Conservation (phyloP, 1,284 basidiomycete genomes). For the Neolentinus lepideus region DNA sequence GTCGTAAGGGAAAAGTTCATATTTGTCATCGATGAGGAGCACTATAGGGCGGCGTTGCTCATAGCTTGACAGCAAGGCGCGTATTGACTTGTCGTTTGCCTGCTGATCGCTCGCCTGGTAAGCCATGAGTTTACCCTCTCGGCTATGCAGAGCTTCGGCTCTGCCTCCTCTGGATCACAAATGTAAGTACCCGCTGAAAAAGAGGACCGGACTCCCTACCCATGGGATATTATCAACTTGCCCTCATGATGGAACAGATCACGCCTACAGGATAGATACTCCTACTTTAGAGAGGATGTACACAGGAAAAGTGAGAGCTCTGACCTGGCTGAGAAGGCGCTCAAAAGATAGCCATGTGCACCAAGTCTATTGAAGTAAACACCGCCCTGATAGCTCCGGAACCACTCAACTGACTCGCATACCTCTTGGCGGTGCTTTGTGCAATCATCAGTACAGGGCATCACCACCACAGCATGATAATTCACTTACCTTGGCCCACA, state of each 20-base stretch:
- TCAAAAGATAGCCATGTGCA: constrained; percentile 66
- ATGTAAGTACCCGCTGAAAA: not conserved
- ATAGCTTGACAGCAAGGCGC: constrained; percentile 54
- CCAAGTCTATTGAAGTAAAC: constrained; percentile 60
- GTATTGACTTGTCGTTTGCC: constrained; percentile 60
- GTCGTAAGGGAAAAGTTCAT: constrained; percentile 63
- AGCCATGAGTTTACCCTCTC: constrained; percentile 55
- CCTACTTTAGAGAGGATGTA: not conserved
- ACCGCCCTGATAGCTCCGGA: constrained; percentile 70
- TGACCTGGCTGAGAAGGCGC: constrained; percentile 59
- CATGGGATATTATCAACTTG: constrained; percentile 70
- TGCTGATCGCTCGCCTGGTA: constrained; percentile 59
- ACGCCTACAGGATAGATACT: constrained; percentile 36
- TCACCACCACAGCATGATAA: not conserved
- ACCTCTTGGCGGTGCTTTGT: constrained; percentile 70
- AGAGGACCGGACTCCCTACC: constrained; percentile 31
- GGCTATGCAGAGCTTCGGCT: constrained; percentile 16
- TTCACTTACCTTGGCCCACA: constrained; percentile 29
- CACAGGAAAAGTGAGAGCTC: constrained; percentile 11
- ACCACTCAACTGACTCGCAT: constrained; percentile 69
- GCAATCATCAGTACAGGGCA: not conserved
- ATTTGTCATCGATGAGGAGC: constrained; percentile 66
- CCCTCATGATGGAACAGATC: constrained; percentile 59
- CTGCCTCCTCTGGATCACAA: not conserved
- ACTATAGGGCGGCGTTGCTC: constrained; percentile 46